Evolutionary conservation across 768 basidiomycete genomes (phyloP), one percentile per base, ranked within the genome.

Genomic region (Tylopilus plumbeoviolaceoides): DNA sequence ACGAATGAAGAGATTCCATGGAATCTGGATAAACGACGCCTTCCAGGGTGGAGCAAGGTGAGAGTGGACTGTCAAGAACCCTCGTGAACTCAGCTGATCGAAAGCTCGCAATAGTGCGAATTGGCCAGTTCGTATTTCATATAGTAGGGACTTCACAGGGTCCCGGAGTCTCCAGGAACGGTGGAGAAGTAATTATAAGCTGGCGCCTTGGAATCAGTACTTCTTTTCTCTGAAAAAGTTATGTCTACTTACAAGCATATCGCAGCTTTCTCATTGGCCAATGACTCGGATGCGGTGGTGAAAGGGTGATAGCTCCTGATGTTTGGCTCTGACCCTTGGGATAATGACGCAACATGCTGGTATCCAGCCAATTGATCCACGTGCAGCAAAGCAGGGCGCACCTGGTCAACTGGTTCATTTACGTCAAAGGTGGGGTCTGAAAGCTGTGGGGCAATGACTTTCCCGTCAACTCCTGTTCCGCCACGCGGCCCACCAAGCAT

Each of bases 231-330:
- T 33, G 52, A 53, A 57, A 63, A 3, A 17, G 45, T 46, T 18
- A 41, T 48, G 44, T 53, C 52, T 27, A 42, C 45, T n/a, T 27
- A 25, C 21, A 33, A 42, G 6, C 47, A 47, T 63, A 63, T 63
- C 56, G 62, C 47, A 23, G 12, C n/a, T 18, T 4, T 14, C n/a
- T 18, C 41, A 64, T 64, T 61, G 62, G 62, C 17, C 46, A n/a
- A 21, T 38, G 20, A 25, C 49, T 61, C 50, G 61, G 55, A 52
- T 4, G 61, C 62, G 50, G 42, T 9, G 30, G 35, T 31, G 49
- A 46, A 48, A 36, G 41, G 48, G 36, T 28, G 11, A 35, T n/a
- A n/a, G n/a, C n/a, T n/a, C 18, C 39, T 23, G 40, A 44, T 51
- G n/a, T 43, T 44, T 57, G 51, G 23, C 25, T 25, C 30, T 10